These are phyloP conservation scores for Adansonia rubrostipa DNA, from an alignment of 441 rosid species.

Conservation along the genomic window DNA sequence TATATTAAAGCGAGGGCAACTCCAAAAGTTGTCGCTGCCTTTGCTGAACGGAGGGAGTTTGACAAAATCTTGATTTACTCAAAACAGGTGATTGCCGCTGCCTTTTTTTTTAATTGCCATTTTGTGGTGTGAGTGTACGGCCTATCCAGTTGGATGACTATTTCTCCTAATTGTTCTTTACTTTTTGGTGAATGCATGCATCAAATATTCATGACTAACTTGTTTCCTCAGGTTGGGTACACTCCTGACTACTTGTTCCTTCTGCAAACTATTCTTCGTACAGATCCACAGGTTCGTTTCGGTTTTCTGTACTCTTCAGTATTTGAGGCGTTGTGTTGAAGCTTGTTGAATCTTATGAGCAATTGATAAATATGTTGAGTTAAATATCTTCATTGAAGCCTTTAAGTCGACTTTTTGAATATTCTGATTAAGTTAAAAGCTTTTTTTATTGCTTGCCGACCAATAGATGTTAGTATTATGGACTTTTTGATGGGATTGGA, in stretches of 20 bases:
- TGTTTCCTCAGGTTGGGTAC: conserved; percentile 83
- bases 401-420: not conserved
- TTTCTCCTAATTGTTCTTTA: not conserved
- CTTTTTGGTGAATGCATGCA: not conserved
- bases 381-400: not conserved
- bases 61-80: conserved; percentile 98
- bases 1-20: conserved; percentile 99
- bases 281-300: conserved; percentile 93
- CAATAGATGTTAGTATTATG: not conserved
- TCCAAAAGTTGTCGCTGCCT: conserved; percentile 99
- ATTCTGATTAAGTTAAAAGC: conserved; percentile 2
- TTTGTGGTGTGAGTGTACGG: conserved; percentile 2
- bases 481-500: conserved; percentile 22
- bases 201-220: not conserved
- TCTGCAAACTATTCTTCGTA: conserved; percentile 98
- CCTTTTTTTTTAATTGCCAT: conserved; percentile 14
- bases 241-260: conserved; percentile 98
- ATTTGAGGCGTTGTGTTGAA: conserved; percentile 30
- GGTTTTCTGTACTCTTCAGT: conserved; percentile 21
- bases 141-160: not conserved
- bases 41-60: conserved; percentile 99
- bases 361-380: conserved; percentile 10
- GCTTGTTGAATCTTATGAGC: conserved; percentile 10
- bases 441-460: not conserved
- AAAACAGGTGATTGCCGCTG: conserved; percentile 72